Base-by-base conservation (phyloP, 768 basidiomycete species). In the Cubamyces lactineus region DNA sequence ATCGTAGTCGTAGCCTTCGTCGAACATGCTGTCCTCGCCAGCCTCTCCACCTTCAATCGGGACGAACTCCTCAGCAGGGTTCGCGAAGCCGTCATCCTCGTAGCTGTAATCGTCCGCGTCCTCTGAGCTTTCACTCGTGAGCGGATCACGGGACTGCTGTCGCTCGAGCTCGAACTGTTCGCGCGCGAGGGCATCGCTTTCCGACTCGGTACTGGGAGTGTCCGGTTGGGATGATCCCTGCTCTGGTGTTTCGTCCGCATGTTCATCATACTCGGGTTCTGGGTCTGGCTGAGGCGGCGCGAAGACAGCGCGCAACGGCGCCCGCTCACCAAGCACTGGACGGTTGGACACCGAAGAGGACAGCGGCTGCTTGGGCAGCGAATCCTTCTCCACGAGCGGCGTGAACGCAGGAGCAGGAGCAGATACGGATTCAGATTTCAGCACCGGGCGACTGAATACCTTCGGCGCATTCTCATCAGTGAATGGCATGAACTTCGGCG, bases 381-480 rank as follows among this genome's bases (percentile, higher is more conserved):
- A 38, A 15, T 59, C 61, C 21, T 62, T 61, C 50, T 77, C 75
- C 2, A 67, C 67, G 49, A 79, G 80, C 8, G 83, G 79, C 40
- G 71, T 76, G 62, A 81, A 80, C 26, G 74, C 53, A 3, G 65
- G 67, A 38, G 55, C 61, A 26, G 65, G 68, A 54, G 19, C 49
- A 26, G 62, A 54, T 6, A 73, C 73, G 63, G 73, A 78, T 60
- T 82, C 80, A 24, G 73, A 70, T 48, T 80, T 59, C 17, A 56
- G 78, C 0, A 86, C 74, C n/a, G 80, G 90, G 16, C 87, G 83
- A 60, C 85, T 89, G 73, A 92, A 92, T 19, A 92, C 90, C 64
- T 76, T 88, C 12, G 80, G 78, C 15, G 76, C 70, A 54, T 77
- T 71, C 7, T 75, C 65, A 51, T 81, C 79, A 7, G 71, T 70